Evolutionary conservation across 1,139 yeast genomes (phyloP).

Genomic region (Nakaseomyces sp.): DNA sequence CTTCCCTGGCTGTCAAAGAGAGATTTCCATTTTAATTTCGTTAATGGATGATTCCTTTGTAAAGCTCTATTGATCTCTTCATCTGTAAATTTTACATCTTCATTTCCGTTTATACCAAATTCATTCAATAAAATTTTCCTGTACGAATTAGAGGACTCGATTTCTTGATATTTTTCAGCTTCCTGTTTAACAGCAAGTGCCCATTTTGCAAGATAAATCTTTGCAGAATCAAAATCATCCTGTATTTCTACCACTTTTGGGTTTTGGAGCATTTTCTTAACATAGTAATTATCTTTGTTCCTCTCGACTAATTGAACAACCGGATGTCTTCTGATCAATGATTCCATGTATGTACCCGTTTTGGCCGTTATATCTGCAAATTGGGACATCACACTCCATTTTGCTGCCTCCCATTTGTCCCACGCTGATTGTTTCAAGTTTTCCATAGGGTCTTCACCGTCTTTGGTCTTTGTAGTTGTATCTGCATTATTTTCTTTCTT

Average conservation of each 20-base stretch:
- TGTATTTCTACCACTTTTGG: conserved; percentile 77
- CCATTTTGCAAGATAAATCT: conserved; percentile 92
- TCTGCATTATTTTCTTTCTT: conserved; percentile 22
- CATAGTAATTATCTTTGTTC: conserved; percentile 30
- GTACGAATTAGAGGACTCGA: conserved; percentile 50
- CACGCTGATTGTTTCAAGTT: conserved; percentile 16
- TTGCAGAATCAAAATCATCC: conserved; percentile 87
- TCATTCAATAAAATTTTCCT: conserved; percentile 55
- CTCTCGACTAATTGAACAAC: conserved; percentile 24
- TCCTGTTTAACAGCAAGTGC: conserved; percentile 92
- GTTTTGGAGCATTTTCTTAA: conserved; percentile 55
- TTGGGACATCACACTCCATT: conserved; percentile 80
- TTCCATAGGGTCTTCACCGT: not conserved
- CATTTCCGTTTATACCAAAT: conserved; percentile 49
- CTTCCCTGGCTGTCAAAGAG: conserved; percentile 77
- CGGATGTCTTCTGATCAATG: conserved; percentile 25
- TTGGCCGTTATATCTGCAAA: conserved; percentile 73
- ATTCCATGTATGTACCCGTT: conserved; percentile 35
- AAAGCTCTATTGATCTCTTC: conserved; percentile 27
- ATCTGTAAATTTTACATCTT: conserved; percentile 34
- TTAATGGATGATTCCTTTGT: conserved; percentile 42
- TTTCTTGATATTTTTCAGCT: conserved; percentile 63
- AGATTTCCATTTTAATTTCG: conserved; percentile 71
- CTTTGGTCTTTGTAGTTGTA: conserved; percentile 13
- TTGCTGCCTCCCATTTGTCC: conserved; percentile 50